These are phyloP conservation scores for Posidonia australis DNA, from an alignment of 106 monocot species.

Conservation along the genomic window DNA sequence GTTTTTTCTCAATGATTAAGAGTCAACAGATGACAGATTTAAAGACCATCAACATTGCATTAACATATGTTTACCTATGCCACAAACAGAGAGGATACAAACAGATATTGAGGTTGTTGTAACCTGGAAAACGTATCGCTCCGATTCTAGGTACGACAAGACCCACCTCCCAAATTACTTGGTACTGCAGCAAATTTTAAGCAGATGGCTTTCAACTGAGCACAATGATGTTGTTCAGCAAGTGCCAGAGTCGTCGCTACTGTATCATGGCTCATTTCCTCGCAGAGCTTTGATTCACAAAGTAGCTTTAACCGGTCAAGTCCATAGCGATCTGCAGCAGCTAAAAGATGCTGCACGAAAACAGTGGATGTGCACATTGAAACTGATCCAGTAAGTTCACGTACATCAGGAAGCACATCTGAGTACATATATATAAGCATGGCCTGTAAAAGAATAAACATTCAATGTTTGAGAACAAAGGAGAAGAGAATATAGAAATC, in stretches of 20 bases:
- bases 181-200: conserved; percentile 50
- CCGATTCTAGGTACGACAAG: conserved; percentile 10
- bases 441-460: conserved; percentile 34
- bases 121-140: conserved; percentile 18
- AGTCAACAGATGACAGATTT: neutral
- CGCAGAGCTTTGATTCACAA: conserved; percentile 67
- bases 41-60: conserved; percentile 3
- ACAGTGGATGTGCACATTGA: conserved; percentile 48
- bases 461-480: neutral
- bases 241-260: conserved; percentile 74
- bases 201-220: conserved; percentile 64
- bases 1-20: neutral
- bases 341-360: conserved; percentile 69
- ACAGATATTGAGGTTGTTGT: conserved; percentile 1
- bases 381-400: conserved; percentile 42
- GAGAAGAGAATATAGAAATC: neutral
- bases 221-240: conserved; percentile 82
- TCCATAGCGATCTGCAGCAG: conserved; percentile 83
- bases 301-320: conserved; percentile 58
- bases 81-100: neutral
- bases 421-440: conserved; percentile 79
- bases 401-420: conserved; percentile 52
- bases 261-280: conserved; percentile 55
- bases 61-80: neutral
- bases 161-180: conserved; percentile 72